Percentiles rank a stretch among this genome's conserved stretches.
Evolutionary conservation across 2,329 filamentous ascomycete species (phyloP).

Genomic region (Paecilomyces sp.): DNA sequence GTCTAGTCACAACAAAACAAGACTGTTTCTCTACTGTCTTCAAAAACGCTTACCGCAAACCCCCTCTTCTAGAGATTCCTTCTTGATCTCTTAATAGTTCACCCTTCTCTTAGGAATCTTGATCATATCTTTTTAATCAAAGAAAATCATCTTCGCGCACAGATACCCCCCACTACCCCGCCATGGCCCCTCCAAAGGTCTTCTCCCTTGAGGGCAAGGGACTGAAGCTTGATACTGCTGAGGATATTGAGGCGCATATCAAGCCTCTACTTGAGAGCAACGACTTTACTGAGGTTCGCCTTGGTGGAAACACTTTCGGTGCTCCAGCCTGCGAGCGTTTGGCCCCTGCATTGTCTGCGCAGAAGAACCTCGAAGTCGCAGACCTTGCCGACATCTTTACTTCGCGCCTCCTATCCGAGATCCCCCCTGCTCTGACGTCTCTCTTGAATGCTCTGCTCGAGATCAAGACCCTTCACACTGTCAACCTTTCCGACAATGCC

Average conservation of each 20-base stretch:
- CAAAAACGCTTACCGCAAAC: conserved; percentile 3
- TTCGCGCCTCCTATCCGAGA: conserved; percentile 83
- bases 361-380: conserved; percentile 72
- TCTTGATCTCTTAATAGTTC: not conserved
- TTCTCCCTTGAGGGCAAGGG: conserved; percentile 90
- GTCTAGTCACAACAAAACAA: conserved; percentile 7
- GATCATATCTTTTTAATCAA: conserved; percentile 1
- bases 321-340: conserved; percentile 80
- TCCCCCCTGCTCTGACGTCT: conserved; percentile 78
- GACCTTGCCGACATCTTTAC: conserved; percentile 98
- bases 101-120: not conserved
- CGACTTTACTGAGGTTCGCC: conserved; percentile 69
- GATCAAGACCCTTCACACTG: conserved; percentile 76
- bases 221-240: conserved; percentile 84
- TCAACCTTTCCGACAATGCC: conserved; percentile 96
- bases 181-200: conserved; percentile 49
- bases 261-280: conserved; percentile 62
- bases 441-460: conserved; percentile 82
- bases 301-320: conserved; percentile 88
- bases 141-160: not conserved
- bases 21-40: conserved; percentile 5
- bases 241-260: conserved; percentile 80
- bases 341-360: conserved; percentile 73
- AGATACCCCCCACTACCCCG: conserved; percentile 21
- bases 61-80: not conserved